phyloP scores from a whole-genome alignment of 169 alveolate species.

The Eimeria tenella region DNA sequence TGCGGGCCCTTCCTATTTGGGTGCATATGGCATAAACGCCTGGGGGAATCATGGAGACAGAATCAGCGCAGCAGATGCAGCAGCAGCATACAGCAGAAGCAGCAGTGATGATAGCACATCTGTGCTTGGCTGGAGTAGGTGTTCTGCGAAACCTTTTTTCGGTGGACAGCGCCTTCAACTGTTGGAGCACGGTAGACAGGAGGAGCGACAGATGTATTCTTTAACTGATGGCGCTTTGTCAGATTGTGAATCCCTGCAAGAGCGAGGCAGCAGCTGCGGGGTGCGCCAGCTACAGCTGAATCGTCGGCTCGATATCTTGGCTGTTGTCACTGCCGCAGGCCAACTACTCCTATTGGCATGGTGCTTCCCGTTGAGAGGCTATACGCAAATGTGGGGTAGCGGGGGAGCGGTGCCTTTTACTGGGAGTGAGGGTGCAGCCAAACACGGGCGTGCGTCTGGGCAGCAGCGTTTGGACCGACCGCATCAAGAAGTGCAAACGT shows the following conservation, averaged over 20 bases:
- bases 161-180: neutral
- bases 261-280: constrained; percentile 44
- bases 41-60: no score
- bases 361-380: constrained; percentile 64
- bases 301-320: constrained; percentile 47
- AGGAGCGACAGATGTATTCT: neutral
- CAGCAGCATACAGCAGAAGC: neutral
- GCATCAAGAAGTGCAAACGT: neutral
- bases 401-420: neutral
- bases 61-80: constrained; percentile 7
- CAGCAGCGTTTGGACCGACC: neutral
- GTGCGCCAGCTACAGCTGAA: constrained; percentile 61
- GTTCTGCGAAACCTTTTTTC: neutral
- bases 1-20: neutral
- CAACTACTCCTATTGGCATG: constrained; percentile 67
- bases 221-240: constrained; percentile 24
- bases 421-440: neutral
- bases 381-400: neutral
- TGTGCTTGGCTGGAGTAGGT: neutral
- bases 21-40: neutral
- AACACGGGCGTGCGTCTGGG: neutral
- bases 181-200: neutral
- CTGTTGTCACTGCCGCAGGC: constrained; percentile 72
- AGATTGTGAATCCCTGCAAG: neutral
- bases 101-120: constrained; percentile 14